phyloP scores from a whole-genome alignment of 1,284 basidiomycete species.

The Boletus calvinii region DNA sequence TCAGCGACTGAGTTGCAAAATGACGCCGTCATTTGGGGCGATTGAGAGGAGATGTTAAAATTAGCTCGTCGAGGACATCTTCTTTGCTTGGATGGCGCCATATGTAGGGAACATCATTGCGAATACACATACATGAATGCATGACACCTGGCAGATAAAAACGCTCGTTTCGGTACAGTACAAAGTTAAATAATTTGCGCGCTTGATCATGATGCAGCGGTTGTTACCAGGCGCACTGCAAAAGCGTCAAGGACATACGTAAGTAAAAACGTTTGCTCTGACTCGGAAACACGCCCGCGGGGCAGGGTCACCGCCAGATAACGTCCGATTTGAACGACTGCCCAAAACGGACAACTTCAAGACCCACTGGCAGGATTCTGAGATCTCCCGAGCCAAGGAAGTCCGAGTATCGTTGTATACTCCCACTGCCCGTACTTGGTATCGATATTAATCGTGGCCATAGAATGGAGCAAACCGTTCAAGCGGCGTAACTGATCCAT shows the following conservation, averaged over 20 bases:
- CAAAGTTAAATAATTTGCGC: no score
- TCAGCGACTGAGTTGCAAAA: background rate
- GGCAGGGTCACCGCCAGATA: background rate
- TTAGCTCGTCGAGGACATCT: background rate
- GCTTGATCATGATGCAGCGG: background rate
- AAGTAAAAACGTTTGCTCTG: background rate
- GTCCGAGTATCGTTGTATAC: background rate
- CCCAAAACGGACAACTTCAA: background rate
- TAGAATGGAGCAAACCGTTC: background rate
- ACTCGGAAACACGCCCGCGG: background rate
- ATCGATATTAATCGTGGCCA: background rate
- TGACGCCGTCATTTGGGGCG: constrained; percentile 10
- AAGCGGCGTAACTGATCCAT: constrained; percentile 16
- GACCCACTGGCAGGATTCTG: background rate
- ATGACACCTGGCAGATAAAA: background rate
- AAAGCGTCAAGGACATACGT: background rate
- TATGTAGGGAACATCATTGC: no score
- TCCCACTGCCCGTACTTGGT: background rate
- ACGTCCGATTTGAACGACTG: background rate
- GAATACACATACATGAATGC: background rate
- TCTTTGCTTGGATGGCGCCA: no score
- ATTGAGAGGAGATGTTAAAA: constrained; percentile 18
- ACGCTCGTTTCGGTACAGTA: background rate
- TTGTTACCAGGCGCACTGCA: constrained; percentile 1
- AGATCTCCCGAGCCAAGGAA: background rate